Evolutionary conservation across 2,329 filamentous ascomycete genomes (phyloP), one percentile per base, ranked within the genome.

Genomic region (Venturia carpophila): DNA sequence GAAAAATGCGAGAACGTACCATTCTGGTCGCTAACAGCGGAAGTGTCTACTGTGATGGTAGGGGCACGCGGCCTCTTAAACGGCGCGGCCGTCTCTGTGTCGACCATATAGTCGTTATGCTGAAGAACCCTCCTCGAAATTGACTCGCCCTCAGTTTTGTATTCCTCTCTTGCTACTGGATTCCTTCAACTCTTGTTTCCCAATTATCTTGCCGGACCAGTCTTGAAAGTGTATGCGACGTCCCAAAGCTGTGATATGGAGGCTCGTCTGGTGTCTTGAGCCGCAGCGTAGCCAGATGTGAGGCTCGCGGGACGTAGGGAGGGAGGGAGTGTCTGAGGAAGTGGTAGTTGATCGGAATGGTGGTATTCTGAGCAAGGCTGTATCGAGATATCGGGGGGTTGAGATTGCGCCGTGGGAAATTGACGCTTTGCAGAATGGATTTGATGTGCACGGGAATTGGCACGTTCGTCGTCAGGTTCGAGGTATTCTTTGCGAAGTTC

Each of bases 21-120:
- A 65, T 71, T 69, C 30, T 65, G 45, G n/a, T 65, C 62, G 67
- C 74, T 75, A 64, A 79, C 78, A 66, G 79, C 78, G 67, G 79
- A 81, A 7, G 79, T 82, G 72, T 81, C 79, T 67, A 82, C 81
- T 64, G 79, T 82, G 67, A 82, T 82, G 63, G 79, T 81, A 42
- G 79, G 79, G 66, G 79, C 79, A 64, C 79, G 72, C 66, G 75
- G 73, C 64, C 76, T 71, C 68, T 72, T 65, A 5, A 60, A 30
- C n/a, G 64, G 39, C 39, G 56, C 41, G 27, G 55, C 27, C 55
- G 47, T n/a, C 34, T 62, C 45, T 42, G 42, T 47, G n/a, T 65
- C 64, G 13, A 47, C 55, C 64, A 65, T 65, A 62, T 47, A 10
- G 39, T 42, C 17, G 60, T 17, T 43, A 7, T 43, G 5, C 52